Conservation (phyloP, 345 rosid genomes). For the Combretum micranthum region DNA sequence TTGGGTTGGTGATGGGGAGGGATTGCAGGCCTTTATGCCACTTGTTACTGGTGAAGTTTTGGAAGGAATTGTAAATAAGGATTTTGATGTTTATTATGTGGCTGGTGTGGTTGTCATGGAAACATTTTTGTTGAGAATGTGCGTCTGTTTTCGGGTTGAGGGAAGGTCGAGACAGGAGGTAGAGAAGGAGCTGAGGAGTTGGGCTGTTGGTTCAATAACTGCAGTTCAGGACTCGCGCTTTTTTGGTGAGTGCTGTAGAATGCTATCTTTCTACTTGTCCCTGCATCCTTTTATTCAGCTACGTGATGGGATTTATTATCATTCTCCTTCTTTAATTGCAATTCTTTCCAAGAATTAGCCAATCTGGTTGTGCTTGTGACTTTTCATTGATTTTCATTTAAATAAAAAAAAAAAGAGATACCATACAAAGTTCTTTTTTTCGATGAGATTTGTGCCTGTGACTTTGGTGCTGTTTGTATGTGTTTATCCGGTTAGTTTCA, state of each 20-base stretch:
- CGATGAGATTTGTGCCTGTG: no score
- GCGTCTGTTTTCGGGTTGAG: constrained; percentile 22
- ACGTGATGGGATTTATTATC: background rate
- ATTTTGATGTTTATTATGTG: constrained; percentile 29
- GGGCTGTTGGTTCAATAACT: constrained; percentile 44
- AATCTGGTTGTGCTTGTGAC: no score
- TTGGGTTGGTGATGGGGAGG: constrained; percentile 28
- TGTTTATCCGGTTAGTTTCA: background rate
- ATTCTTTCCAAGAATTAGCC: no score
- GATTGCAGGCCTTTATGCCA: constrained; percentile 27
- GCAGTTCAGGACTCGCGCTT: constrained; percentile 33
- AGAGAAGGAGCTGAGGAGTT: constrained; percentile 38
- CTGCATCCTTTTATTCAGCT: background rate
- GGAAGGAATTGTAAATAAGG: constrained; percentile 17
- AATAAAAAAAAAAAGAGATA: no score
- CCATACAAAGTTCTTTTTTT: no score
- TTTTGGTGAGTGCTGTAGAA: constrained; percentile 31
- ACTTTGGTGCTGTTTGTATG: background rate
- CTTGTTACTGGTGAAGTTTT: constrained; percentile 23
- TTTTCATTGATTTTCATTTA: no score
- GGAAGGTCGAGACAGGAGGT: constrained; percentile 19
- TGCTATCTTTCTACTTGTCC: no score
- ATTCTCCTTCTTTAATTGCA: no score
- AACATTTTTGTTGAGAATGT: constrained; percentile 44
- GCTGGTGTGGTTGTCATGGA: constrained; percentile 43